These are phyloP conservation scores for Hanseniaspora jakobsenii DNA, from an alignment of 805 yeast species.

Conservation along the genomic window DNA sequence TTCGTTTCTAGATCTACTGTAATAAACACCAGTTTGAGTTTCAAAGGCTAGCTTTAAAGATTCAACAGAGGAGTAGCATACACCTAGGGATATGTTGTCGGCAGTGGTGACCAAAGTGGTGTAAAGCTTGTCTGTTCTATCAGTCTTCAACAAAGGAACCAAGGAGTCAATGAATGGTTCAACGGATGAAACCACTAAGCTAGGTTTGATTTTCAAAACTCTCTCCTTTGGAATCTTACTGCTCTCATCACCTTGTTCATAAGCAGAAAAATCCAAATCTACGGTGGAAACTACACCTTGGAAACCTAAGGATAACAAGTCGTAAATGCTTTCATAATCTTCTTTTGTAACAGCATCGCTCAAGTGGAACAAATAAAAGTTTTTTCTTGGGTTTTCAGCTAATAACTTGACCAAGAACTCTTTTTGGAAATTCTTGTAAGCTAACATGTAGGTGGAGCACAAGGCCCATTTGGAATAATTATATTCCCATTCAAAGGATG, in stretches of 20 bases:
- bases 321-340: conserved; percentile 22
- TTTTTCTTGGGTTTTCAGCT: conserved; percentile 17
- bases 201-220: conserved; percentile 2
- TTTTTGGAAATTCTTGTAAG: conserved; percentile 20
- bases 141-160: conserved; percentile 50
- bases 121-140: conserved; percentile 74
- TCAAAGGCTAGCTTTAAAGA: conserved; percentile 73
- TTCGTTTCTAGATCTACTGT: conserved; percentile 74
- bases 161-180: conserved; percentile 23
- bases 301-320: conserved; percentile 52
- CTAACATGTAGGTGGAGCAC: conserved; percentile 4
- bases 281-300: conserved; percentile 17
- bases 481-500: conserved; percentile 11
- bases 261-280: neutral
- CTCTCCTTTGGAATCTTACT: conserved; percentile 11
- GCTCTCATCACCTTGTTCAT: neutral
- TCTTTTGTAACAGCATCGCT: no score
- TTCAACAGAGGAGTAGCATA: conserved; percentile 78
- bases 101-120: conserved; percentile 70
- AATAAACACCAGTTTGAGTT: conserved; percentile 81
- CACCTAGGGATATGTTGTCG: conserved; percentile 65
- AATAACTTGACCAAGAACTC: conserved; percentile 20
- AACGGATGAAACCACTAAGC: conserved; percentile 1
- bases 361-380: conserved; percentile 10
- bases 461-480: conserved; percentile 10